Percentiles rank a stretch among this genome's conserved stretches.
phyloP scores from a whole-genome alignment of 352 stramenopile genomes.

The Salisapilia sapeloensis region DNA sequence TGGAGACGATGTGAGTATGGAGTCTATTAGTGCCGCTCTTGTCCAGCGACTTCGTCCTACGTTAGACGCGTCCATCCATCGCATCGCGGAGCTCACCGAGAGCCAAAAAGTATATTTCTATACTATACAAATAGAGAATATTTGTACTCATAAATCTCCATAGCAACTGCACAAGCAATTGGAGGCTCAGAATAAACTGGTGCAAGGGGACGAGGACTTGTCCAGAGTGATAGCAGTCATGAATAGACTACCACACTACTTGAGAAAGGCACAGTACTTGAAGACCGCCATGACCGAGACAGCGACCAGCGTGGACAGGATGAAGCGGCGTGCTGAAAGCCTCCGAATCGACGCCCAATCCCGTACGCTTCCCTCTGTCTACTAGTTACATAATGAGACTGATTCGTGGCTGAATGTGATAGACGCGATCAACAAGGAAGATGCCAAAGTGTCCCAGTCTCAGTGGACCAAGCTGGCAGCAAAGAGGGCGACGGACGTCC shows the following conservation, averaged over 20 bases:
- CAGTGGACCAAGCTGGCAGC: slow-evolving; percentile 70
- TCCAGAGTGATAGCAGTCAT: slow-evolving; percentile 42
- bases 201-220: slow-evolving; percentile 39
- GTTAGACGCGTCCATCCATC: slow-evolving; percentile 42
- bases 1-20: slow-evolving; percentile 14
- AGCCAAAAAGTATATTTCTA: slow-evolving; percentile 18
- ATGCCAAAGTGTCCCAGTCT: slow-evolving; percentile 42
- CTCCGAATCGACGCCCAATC: slow-evolving; percentile 65
- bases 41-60: slow-evolving; percentile 33
- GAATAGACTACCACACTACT: slow-evolving; percentile 51
- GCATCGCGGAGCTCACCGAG: slow-evolving; percentile 48
- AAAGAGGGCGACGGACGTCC: slow-evolving; percentile 12
- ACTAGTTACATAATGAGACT: slow-evolving; percentile 1
- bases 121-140: slow-evolving; percentile 17
- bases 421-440: slow-evolving; percentile 75
- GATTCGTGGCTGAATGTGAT: slow-evolving; percentile 1
- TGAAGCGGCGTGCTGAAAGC: slow-evolving; percentile 50
- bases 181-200: slow-evolving; percentile 19
- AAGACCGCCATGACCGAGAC: slow-evolving; percentile 45
- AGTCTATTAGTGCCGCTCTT: slow-evolving; percentile 36
- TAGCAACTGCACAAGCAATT: slow-evolving; percentile 7
- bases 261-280: slow-evolving; percentile 44
- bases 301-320: slow-evolving; percentile 29
- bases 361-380: slow-evolving; percentile 15
- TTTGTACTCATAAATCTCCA: neutral